These are phyloP conservation scores for Backusella psychrophila DNA, from an alignment of 192 early-diverging fungal species.

Conservation along the genomic window DNA sequence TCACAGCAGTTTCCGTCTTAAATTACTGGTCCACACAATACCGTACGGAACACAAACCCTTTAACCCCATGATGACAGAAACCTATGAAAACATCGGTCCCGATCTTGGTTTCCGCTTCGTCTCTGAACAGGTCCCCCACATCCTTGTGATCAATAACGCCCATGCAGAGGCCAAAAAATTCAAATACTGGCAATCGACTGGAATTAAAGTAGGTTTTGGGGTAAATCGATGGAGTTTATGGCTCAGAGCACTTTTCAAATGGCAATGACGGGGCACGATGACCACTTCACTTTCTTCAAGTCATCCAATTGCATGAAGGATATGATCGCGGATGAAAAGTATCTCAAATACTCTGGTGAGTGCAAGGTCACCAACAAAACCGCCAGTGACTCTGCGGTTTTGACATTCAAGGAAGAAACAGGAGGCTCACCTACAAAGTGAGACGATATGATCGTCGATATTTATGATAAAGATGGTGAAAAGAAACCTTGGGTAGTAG, in stretches of 20 bases:
- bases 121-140: slow-evolving; percentile 96
- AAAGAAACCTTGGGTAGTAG: slow-evolving; percentile 50
- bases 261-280: slow-evolving; percentile 60
- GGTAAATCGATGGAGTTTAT: slow-evolving; percentile 90
- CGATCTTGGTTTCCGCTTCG: slow-evolving; percentile 84
- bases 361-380: slow-evolving; percentile 73
- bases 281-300: slow-evolving; percentile 90
- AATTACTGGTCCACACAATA: slow-evolving; percentile 81
- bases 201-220: slow-evolving; percentile 96
- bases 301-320: slow-evolving; percentile 91
- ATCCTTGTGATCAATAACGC: slow-evolving; percentile 91
- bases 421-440: slow-evolving; percentile 42
- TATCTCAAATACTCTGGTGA: slow-evolving; percentile 91
- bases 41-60: slow-evolving; percentile 87
- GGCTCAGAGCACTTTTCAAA: slow-evolving; percentile 78
- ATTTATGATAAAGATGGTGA: slow-evolving; percentile 47
- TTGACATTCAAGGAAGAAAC: slow-evolving; percentile 84
- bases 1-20: slow-evolving; percentile 84
- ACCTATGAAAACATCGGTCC: slow-evolving; percentile 91
- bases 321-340: slow-evolving; percentile 81
- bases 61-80: slow-evolving; percentile 96
- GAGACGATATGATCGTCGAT: slow-evolving; percentile 72
- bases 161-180: slow-evolving; percentile 79
- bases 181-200: slow-evolving; percentile 84
- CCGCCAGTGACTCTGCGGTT: slow-evolving; percentile 66